Conservation (phyloP, 257 asterid genomes). For the Prunella vulgaris region DNA sequence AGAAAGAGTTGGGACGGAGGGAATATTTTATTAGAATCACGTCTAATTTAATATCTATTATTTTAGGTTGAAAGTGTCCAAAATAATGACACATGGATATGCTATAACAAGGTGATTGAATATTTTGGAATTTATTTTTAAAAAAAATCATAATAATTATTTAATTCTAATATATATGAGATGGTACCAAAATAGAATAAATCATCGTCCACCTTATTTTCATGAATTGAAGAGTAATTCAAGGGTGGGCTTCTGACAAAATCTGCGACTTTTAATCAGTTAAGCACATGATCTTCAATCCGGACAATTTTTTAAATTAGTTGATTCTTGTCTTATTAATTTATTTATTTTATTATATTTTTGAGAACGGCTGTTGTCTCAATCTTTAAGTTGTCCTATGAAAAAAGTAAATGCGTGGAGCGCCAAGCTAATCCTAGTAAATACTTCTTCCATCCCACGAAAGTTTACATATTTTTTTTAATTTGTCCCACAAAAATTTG, state of each 20-base stretch:
- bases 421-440: no score
- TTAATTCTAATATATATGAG: background rate
- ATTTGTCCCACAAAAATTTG: no score
- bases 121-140: constrained; percentile 14
- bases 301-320: background rate
- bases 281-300: constrained; percentile 26
- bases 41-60: no score
- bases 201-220: constrained; percentile 21
- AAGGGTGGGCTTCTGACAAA: constrained; percentile 18
- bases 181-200: background rate
- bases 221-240: constrained; percentile 22
- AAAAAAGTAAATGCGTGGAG: no score
- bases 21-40: no score
- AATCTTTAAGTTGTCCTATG: background rate
- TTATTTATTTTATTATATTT: background rate
- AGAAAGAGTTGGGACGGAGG: no score
- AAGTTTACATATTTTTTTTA: no score
- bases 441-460: no score
- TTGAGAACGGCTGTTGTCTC: background rate
- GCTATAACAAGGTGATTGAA: background rate
- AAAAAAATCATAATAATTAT: background rate
- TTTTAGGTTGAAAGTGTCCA: no score
- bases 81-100: no score
- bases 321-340: background rate
- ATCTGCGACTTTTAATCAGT: constrained; percentile 15